Percentiles rank a stretch among this genome's conserved stretches.
Evolutionary conservation across 2,329 filamentous ascomycete species (phyloP).

Genomic region (Aspergillus sp.): DNA sequence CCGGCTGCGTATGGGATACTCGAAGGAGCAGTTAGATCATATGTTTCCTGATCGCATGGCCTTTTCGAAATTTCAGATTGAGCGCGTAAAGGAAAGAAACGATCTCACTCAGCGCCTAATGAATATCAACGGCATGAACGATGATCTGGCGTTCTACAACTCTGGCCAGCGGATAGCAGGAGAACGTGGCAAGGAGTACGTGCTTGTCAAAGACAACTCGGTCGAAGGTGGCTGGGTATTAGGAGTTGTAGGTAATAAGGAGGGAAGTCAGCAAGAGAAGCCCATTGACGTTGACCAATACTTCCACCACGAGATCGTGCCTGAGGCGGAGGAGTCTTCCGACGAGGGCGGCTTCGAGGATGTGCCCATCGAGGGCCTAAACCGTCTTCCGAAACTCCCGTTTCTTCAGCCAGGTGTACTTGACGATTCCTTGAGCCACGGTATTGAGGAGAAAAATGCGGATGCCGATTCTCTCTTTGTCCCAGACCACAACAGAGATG

Average conservation of each 20-base stretch:
- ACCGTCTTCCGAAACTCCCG: conserved; percentile 69
- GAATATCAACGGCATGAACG: conserved; percentile 88
- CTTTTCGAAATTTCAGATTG: conserved; percentile 95
- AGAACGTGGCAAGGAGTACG: conserved; percentile 89
- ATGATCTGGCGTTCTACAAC: conserved; percentile 68
- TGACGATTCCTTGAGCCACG: conserved; percentile 35
- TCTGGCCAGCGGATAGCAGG: conserved; percentile 58
- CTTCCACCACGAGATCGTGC: conserved; percentile 50
- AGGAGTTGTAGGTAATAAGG: conserved; percentile 84
- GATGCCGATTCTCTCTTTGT: conserved; percentile 59
- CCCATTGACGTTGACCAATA: conserved; percentile 85
- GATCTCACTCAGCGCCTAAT: conserved; percentile 92
- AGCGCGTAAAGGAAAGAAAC: conserved; percentile 87
- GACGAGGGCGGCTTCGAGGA: conserved; percentile 85
- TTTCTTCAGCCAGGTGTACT: conserved; percentile 39
- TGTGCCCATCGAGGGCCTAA: conserved; percentile 85
- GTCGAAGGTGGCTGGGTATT: conserved; percentile 95
- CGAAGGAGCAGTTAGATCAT: conserved; percentile 88
- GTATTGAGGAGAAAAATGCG: conserved; percentile 20
- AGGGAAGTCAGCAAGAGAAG: conserved; percentile 74
- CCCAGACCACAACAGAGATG: conserved; percentile 45
- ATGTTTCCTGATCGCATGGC: conserved; percentile 99
- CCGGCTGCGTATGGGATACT: conserved; percentile 89
- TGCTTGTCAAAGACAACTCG: conserved; percentile 91
- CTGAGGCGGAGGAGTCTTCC: conserved; percentile 59